Evolutionary conservation across 2,329 filamentous ascomycete genomes (phyloP).

Genomic region (Colletotrichum eleusines): DNA sequence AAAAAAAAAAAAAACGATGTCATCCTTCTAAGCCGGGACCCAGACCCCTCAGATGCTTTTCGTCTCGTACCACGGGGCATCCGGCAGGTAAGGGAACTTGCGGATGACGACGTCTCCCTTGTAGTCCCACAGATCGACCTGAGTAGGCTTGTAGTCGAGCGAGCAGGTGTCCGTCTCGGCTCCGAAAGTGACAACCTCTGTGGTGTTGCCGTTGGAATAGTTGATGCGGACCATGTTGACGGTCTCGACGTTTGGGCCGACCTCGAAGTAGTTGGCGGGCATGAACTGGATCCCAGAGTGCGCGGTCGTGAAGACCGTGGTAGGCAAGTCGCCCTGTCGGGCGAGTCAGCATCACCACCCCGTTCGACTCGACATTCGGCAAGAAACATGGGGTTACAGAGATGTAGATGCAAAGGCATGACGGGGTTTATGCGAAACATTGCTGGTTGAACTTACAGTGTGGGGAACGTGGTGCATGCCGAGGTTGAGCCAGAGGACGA

Average conservation of each 20-base stretch:
- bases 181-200: constrained; percentile 50
- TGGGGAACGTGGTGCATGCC: constrained; percentile 71
- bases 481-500: constrained; percentile 65
- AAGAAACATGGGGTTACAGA: neutral
- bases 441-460: constrained; percentile 48
- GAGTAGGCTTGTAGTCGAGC: constrained; percentile 47
- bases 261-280: constrained; percentile 56
- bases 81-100: constrained; percentile 34
- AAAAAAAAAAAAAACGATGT: no score
- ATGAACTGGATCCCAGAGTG: constrained; percentile 55
- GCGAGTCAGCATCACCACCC: neutral
- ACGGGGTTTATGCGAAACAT: neutral
- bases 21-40: no score
- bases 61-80: constrained; percentile 30
- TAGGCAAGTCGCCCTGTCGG: constrained; percentile 56
- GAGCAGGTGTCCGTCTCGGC: constrained; percentile 48
- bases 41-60: constrained; percentile 19
- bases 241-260: constrained; percentile 47
- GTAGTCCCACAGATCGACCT: constrained; percentile 49
- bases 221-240: constrained; percentile 52
- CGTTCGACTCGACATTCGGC: neutral
- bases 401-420: neutral
- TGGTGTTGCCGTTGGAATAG: constrained; percentile 50
- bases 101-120: constrained; percentile 36
- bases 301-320: constrained; percentile 60